These are phyloP conservation scores for Pyrenochaeta sp. DNA, from an alignment of 2,329 filamentous ascomycete genomes.

Conservation along the genomic window DNA sequence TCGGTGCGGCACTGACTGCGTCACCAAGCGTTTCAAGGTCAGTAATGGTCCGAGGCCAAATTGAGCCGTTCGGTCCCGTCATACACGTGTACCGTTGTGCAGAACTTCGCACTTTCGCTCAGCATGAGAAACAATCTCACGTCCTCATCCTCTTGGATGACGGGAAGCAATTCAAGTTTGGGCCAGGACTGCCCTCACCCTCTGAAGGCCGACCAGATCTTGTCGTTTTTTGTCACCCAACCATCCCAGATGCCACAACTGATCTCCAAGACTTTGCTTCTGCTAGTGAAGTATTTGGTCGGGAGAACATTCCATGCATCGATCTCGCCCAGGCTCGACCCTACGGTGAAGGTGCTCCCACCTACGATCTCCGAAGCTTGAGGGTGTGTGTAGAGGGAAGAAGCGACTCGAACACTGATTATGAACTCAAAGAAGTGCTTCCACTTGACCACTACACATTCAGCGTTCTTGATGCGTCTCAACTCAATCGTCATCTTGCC, in stretches of 20 bases:
- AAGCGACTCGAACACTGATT: constrained; percentile 25
- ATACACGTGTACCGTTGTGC: constrained; percentile 39
- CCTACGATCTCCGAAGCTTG: constrained; percentile 31
- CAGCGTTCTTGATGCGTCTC: constrained; percentile 41
- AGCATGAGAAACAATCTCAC: constrained; percentile 12
- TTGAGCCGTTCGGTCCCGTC: constrained; percentile 40
- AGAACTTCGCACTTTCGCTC: constrained; percentile 16
- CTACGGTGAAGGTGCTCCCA: constrained; percentile 29
- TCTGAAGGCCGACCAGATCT: constrained; percentile 33
- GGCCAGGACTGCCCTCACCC: constrained; percentile 8
- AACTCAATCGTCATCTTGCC: constrained; percentile 49
- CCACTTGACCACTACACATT: constrained; percentile 45
- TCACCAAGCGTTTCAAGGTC: constrained; percentile 42
- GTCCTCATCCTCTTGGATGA: constrained; percentile 31
- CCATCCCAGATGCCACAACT: constrained; percentile 9
- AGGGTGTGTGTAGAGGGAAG: constrained; percentile 42
- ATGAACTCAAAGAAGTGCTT: constrained; percentile 36
- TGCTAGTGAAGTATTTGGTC: constrained; percentile 32
- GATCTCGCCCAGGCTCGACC: constrained; percentile 39
- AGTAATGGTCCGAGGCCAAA: constrained; percentile 43
- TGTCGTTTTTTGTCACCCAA: constrained; percentile 40
- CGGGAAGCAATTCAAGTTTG: constrained; percentile 32
- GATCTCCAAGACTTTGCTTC: constrained; percentile 28
- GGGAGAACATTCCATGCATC: constrained; percentile 36
- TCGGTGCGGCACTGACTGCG: constrained; percentile 41